phyloP scores from a whole-genome alignment of 306 rosid genomes.

The Castanea crenata region DNA sequence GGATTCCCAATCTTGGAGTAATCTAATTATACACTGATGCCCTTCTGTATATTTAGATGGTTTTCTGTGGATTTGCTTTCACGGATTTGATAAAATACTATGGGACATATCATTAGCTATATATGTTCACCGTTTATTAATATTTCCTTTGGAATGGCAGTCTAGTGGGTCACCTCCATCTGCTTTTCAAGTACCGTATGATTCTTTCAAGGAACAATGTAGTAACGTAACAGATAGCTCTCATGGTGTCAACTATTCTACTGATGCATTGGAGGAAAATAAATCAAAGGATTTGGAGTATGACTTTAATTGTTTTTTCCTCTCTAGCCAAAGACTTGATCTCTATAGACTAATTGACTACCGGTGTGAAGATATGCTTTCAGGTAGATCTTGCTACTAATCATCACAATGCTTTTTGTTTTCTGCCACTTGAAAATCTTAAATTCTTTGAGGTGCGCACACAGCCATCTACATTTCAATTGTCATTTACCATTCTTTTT shows the following conservation, averaged over 20 bases:
- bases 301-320: constrained; percentile 79
- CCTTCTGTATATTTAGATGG: background rate
- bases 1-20: background rate
- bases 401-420: constrained; percentile 1
- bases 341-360: constrained; percentile 73
- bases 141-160: constrained; percentile 62
- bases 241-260: constrained; percentile 30
- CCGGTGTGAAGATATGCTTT: constrained; percentile 91
- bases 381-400: constrained; percentile 46
- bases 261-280: constrained; percentile 35
- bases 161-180: constrained; percentile 98
- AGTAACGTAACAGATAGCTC: constrained; percentile 39
- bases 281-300: constrained; percentile 63
- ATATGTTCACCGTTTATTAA: constrained; percentile 22
- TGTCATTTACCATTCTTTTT: background rate
- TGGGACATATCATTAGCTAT: constrained; percentile 9
- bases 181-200: constrained; percentile 80
- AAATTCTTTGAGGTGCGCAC: background rate
- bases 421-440: constrained; percentile 6
- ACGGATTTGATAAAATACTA: constrained; percentile 3
- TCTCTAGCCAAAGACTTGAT: constrained; percentile 69
- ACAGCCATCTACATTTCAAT: background rate
- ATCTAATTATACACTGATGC: background rate
- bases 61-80: constrained; percentile 10
- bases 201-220: constrained; percentile 67